Base-by-base conservation (phyloP, 106 monocot species). In the Posidonia australis region DNA sequence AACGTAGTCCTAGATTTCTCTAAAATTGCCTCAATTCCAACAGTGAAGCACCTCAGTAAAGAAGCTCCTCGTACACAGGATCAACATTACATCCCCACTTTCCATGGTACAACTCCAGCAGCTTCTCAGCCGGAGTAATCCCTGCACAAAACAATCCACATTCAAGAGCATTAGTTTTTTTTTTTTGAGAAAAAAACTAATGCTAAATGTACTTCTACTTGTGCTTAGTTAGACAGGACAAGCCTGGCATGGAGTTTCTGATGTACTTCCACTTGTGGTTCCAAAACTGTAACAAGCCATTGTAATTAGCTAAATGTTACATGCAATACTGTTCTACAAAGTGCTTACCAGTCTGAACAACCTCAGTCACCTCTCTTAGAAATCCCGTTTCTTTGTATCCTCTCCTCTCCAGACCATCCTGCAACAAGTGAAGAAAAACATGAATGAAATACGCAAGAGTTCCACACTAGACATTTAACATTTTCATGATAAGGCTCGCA, bases 381-480 rank as follows among this genome's bases (percentile, higher is more conserved):
- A 98, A 98, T 14, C 86, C 90, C 49, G 72, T 70, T 79, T 98
- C 96, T 70, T 98, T 98, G 61, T 87, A 98, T 20, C 90, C 87
- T 77, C 96, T 90, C 79, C 86, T 98, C 72, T 98, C 90, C 70
- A 98, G 62, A 67, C 96, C 90, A 77, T 82, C 84, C 96, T 98
- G 69, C 45, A 82, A 49, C 28, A 78, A 58, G 19, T 56, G 23
- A 56, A 64, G 16, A 53, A 48, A 28, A 51, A 28, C 17, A 60
- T 57, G 14, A n/a, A 21, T n/a, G 14, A 45, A 27, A 28, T 65
- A 12, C 20, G 23, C 23, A 20, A 47, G 44, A 24, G 9, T 43
- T 26, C 51, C 31, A 78, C 62, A 36, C 24, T 28, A 22, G 28
- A 41, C 10, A 45, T 14, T 46, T 20, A 43, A 18, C 19, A 9